These are phyloP conservation scores for Phytopythium vexans DNA, from an alignment of 352 stramenopile genomes.

Conservation along the genomic window DNA sequence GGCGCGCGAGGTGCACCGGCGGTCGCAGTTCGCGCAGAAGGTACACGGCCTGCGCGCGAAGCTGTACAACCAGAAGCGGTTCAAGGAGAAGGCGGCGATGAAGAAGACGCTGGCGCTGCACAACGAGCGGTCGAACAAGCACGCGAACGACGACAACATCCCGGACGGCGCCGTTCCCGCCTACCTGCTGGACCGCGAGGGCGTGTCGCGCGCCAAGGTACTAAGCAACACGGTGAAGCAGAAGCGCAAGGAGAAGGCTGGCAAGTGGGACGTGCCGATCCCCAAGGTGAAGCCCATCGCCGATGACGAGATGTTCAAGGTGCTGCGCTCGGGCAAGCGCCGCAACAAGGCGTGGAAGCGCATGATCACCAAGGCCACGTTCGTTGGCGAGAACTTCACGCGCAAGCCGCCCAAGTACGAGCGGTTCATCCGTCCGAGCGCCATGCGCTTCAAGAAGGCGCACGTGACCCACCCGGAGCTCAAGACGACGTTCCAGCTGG, in stretches of 20 bases:
- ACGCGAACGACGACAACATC: slow-evolving; percentile 97
- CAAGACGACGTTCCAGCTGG: slow-evolving; percentile 99
- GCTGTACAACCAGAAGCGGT: slow-evolving; percentile 99
- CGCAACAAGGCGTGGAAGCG: slow-evolving; percentile 92
- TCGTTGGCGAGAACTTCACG: slow-evolving; percentile 99
- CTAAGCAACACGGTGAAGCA: slow-evolving; percentile 99
- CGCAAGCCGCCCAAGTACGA: slow-evolving; percentile 99
- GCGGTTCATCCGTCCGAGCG: slow-evolving; percentile 98
- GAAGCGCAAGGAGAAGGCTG: slow-evolving; percentile 99
- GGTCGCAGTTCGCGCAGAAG: slow-evolving; percentile 98
- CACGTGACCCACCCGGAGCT: slow-evolving; percentile 99
- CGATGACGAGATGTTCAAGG: slow-evolving; percentile 99
- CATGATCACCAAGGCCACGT: slow-evolving; percentile 94
- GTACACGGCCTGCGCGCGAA: slow-evolving; percentile 98
- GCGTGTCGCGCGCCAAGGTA: slow-evolving; percentile 98
- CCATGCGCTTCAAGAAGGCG: slow-evolving; percentile 99
- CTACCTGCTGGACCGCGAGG: slow-evolving; percentile 99
- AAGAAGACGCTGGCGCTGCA: slow-evolving; percentile 99
- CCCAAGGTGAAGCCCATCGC: slow-evolving; percentile 98
- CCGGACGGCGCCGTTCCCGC: slow-evolving; percentile 96
- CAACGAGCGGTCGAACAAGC: slow-evolving; percentile 98
- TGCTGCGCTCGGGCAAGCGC: slow-evolving; percentile 96
- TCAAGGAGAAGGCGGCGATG: slow-evolving; percentile 99
- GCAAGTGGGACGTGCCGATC: slow-evolving; percentile 99
- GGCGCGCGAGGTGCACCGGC: slow-evolving; percentile 96